phyloP scores from a whole-genome alignment of 805 yeast species.

The Wickerhamomyces ciferrii region DNA sequence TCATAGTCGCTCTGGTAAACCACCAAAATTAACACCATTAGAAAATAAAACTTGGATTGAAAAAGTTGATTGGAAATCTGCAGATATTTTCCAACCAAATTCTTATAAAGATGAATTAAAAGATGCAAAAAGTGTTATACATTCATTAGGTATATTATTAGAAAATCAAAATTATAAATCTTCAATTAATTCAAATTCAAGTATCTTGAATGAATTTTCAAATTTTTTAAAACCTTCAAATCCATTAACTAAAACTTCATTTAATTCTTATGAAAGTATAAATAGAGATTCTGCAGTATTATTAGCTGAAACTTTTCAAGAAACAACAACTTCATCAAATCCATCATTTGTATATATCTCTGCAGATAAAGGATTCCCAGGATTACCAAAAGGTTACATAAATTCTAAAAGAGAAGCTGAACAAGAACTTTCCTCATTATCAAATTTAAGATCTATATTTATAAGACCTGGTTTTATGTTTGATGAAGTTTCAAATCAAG shows the following conservation, averaged over 20 bases:
- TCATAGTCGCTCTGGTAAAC: conserved; percentile 44
- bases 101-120: conserved; percentile 44
- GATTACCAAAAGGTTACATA: conserved; percentile 67
- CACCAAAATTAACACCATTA: conserved; percentile 30
- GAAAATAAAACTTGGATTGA: conserved; percentile 42
- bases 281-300: conserved; percentile 67
- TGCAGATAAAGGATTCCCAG: conserved; percentile 69
- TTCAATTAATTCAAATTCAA: conserved; percentile 25
- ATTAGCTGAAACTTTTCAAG: conserved; percentile 50
- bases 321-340: conserved; percentile 17
- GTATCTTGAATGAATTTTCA: conserved; percentile 28
- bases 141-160: conserved; percentile 72
- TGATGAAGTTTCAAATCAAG: conserved; percentile 37
- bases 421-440: conserved; percentile 38
- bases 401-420: conserved; percentile 78
- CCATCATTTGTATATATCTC: conserved; percentile 70
- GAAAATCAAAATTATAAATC: conserved; percentile 68
- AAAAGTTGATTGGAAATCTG: conserved; percentile 61
- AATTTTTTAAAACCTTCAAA: conserved; percentile 46
- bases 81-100: conserved; percentile 61
- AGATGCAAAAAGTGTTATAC: conserved; percentile 66
- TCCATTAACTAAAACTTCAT: conserved; percentile 42
- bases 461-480: conserved; percentile 83
- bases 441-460: conserved; percentile 53
- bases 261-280: conserved; percentile 52